Base-by-base conservation (phyloP, 2,329 filamentous ascomycete genomes). In the Aspergillus puulaauensis region DNA sequence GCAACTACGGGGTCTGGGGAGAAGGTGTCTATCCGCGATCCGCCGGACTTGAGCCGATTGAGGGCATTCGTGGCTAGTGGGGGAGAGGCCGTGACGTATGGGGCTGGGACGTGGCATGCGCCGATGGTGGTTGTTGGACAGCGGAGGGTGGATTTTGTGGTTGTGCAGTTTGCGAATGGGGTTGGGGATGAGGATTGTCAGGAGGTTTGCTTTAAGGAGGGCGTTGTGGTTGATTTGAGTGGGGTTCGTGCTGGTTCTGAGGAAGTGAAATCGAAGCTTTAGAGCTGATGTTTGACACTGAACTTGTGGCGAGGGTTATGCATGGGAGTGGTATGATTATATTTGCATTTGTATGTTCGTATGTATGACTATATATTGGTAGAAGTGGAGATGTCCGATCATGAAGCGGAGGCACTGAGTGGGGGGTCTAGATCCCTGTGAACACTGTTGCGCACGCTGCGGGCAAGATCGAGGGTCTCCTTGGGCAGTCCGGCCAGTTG, bases 21-120 rank as follows among this genome's bases (percentile, higher is more conserved):
- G 27, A 64, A 59, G 15, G 59, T 71, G 15, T 59, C 62, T 0
- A 77, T 83, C 58, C 77, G 59, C 66, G 52, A 81, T 70, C 65
- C 91, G 17, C 93, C 95, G 0, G 91, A 97, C 73, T 70, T 96
- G 41, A 71, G 73, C 21, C 81, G 83, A 8, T 67, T 96, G 40
- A 83, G 81, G 64, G 93, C 92, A 0, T 99, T 97, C 71, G 77
- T 96, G 54, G 93, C 90, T 1, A 84, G 82, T 50, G 87, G 86
- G 3, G 82, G 83, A 23, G 91, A 96, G 77, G 93, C 91, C 11
- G 91, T 99, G 14, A 97, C 92, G 3, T 99, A 98, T 73, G 91
- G 85, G 1, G 87, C 90, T 1, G 95, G 91, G 5, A 97, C 92
- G 54, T 99, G 88, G 93, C 95, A 99, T 79, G 92, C 93, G 60